phyloP scores from a whole-genome alignment of 306 rosid species.

The Benincasa hispida region DNA sequence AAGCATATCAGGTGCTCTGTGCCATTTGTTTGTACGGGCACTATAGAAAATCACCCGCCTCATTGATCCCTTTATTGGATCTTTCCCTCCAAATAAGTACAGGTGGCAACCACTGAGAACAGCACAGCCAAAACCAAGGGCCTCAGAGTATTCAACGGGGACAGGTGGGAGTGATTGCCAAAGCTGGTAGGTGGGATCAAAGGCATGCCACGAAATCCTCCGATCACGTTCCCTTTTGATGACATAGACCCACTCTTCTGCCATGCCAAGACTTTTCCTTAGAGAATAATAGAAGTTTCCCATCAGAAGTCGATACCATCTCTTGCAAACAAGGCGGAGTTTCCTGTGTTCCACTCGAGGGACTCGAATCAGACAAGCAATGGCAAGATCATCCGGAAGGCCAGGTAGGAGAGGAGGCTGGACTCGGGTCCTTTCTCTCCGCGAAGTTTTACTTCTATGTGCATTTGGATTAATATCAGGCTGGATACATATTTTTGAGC shows the following conservation, averaged over 20 bases:
- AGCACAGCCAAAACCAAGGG: conserved; percentile 94
- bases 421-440: conserved; percentile 72
- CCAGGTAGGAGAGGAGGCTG: conserved; percentile 97
- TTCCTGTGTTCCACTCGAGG: conserved; percentile 86
- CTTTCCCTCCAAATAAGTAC: conserved; percentile 93
- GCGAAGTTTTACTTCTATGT: conserved; percentile 57
- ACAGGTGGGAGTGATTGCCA: conserved; percentile 99
- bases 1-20: conserved; percentile 95
- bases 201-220: conserved; percentile 91
- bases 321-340: conserved; percentile 89
- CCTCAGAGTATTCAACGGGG: conserved; percentile 90
- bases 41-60: conserved; percentile 94
- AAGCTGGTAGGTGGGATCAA: conserved; percentile 87
- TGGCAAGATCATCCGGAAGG: conserved; percentile 98
- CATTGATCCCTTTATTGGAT: conserved; percentile 83
- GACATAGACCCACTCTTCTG: conserved; percentile 98
- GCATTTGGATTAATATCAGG: conserved; percentile 96
- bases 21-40: conserved; percentile 96
- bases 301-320: conserved; percentile 82
- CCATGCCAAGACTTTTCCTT: conserved; percentile 95
- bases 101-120: conserved; percentile 98
- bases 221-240: conserved; percentile 95
- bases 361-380: conserved; percentile 91
- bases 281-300: conserved; percentile 95
- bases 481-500: conserved; percentile 88